Base-by-base conservation (phyloP, 352 stramenopile genomes). In the Globisporangium barbulae region DNA sequence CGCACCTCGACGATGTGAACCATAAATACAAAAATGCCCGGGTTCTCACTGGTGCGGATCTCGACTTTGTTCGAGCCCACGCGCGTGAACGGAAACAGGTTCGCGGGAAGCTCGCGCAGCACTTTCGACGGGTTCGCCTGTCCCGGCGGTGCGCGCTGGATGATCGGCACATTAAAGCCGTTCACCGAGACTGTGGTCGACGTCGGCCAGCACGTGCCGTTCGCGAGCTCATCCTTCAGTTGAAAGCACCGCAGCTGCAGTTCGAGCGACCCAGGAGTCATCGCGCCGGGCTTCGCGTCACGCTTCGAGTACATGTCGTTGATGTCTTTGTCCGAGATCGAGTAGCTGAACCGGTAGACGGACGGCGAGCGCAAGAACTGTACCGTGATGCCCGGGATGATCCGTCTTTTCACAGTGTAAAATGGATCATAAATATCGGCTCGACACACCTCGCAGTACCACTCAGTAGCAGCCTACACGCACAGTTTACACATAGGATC, bases 101-200 rank as follows among this genome's bases (percentile, higher is more conserved):
- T 91, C 22, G 75, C 74, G 1, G 86, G 86, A 3, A 91, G 64
- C 37, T 94, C 86, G 31, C 86, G 75, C 5, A 94, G 63, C 4
- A 94, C 86, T 68, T 94, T 94, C 19, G 83, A 93, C 7, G 83
- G 79, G 44, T 94, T 93, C 6, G 81, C 76, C 28, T 92, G 85
- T 12, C 86, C 84, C 1, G 86, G 86, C 0, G 83, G 81, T 17
- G 86, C 81, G 28, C 86, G 86, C 49, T 91, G 81, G 17, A 75
- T 84, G 53, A 90, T 74, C 17, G 76, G 79, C 21, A 89, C 73
- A n/a, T 69, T 71, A 54, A 92, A 91, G 5, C 81, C 80, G 53
- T 94, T 94, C 28, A 89, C 78, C 13, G 64, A 75, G 19, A 94
- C 60, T n/a, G 88, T 74, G 15, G 76, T 88, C 0, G 75, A 89